Evolutionary conservation across 441 rosid genomes (phyloP).

Genomic region (Bocquillonia castaneifolia): DNA sequence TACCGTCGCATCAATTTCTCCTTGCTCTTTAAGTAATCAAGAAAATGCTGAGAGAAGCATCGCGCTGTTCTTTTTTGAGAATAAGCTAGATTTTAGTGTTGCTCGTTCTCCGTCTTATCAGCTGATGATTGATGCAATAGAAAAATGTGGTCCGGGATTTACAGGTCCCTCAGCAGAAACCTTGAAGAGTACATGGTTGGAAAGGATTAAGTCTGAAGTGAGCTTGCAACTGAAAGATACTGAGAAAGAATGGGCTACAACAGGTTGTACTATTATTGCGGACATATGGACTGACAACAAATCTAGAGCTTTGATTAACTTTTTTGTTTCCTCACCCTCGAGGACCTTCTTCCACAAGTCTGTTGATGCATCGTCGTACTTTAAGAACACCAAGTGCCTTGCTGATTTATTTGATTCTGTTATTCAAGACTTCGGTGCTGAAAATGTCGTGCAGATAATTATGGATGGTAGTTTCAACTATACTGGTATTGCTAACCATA

Average conservation of each 20-base stretch:
- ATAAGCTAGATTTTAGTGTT: slow-evolving; percentile 56
- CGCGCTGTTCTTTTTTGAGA: slow-evolving; percentile 77
- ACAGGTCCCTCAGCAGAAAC: slow-evolving; percentile 47
- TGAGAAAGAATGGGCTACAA: slow-evolving; percentile 77
- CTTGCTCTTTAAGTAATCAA: slow-evolving; percentile 34
- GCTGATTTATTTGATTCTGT: slow-evolving; percentile 74
- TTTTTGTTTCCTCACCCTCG: slow-evolving; percentile 77
- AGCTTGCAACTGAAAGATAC: slow-evolving; percentile 45
- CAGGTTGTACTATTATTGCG: slow-evolving; percentile 73
- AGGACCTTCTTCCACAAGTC: slow-evolving; percentile 73
- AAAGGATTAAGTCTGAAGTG: slow-evolving; percentile 59
- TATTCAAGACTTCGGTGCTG: slow-evolving; percentile 67
- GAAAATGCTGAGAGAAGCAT: slow-evolving; percentile 70
- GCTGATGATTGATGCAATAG: slow-evolving; percentile 64
- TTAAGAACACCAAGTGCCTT: slow-evolving; percentile 62
- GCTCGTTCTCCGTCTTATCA: slow-evolving; percentile 72
- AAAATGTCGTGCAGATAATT: slow-evolving; percentile 79
- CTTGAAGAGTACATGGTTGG: slow-evolving; percentile 57
- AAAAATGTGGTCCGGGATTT: slow-evolving; percentile 55
- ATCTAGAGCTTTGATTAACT: slow-evolving; percentile 75
- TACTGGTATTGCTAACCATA: slow-evolving; percentile 60
- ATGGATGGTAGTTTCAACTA: slow-evolving; percentile 63
- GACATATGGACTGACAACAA: slow-evolving; percentile 84
- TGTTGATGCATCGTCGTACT: slow-evolving; percentile 70
- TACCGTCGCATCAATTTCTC: slow-evolving; percentile 26